Percentiles rank a stretch among this genome's conserved stretches.
Evolutionary conservation across 805 yeast species (phyloP).

Genomic region (Spencermartinsiella europaea): DNA sequence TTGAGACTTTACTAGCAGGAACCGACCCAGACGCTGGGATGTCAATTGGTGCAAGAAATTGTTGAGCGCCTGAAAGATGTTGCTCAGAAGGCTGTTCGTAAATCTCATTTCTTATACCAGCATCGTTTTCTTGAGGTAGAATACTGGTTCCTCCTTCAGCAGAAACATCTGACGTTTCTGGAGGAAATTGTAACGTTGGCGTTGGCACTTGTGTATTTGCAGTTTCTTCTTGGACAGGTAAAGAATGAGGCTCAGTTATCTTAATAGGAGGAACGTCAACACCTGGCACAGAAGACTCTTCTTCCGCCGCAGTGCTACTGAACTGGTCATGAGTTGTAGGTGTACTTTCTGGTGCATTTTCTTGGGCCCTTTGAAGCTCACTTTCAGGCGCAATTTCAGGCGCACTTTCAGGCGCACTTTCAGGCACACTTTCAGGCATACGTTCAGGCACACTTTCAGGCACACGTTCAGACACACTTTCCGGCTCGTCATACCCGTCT

Average conservation of each 20-base stretch:
- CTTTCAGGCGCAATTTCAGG: not conserved
- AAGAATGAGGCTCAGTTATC: too few relatives aligned
- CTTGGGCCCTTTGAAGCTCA: not conserved
- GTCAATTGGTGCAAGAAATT: not conserved
- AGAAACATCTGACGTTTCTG: too few relatives aligned
- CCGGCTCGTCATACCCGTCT: too few relatives aligned
- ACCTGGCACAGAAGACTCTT: not conserved
- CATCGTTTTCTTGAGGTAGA: not conserved
- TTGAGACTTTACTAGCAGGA: not conserved
- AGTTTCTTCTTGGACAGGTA: not conserved
- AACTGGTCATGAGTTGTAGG: not conserved
- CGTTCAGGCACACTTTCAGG: not conserved
- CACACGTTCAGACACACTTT: not conserved
- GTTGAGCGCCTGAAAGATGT: not conserved
- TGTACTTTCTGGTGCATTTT: not conserved
- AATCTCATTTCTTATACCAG: not conserved
- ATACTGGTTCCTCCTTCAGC: too few relatives aligned
- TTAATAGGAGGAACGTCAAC: constrained; percentile 1
- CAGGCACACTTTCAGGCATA: not conserved
- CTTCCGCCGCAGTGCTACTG: not conserved
- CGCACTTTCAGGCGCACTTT: not conserved
- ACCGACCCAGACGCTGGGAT: not conserved
- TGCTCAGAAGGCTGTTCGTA: not conserved
- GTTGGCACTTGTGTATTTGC: not conserved
- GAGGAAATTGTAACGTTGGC: not conserved